Conservation (phyloP, 495 filamentous ascomycete genomes). For the Lasiosphaeris hirsuta region DNA sequence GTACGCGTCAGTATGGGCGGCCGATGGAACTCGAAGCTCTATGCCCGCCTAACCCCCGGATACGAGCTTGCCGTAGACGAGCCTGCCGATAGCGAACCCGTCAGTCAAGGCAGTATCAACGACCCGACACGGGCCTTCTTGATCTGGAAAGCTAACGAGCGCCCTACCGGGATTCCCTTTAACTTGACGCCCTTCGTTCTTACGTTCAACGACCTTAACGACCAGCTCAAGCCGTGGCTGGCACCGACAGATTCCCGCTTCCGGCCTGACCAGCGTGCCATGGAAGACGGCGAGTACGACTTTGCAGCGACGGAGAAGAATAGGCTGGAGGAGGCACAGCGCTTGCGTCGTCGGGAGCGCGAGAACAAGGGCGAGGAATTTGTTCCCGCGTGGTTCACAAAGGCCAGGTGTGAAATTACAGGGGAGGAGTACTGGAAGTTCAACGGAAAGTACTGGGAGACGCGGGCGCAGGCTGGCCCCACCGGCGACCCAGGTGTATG, state of each 20-base stretch:
- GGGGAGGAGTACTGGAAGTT: conserved; percentile 90
- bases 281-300: conserved; percentile 97
- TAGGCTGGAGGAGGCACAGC: conserved; percentile 89
- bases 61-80: conserved; percentile 72
- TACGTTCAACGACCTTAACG: conserved; percentile 84
- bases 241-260: conserved; percentile 90
- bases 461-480: conserved; percentile 54
- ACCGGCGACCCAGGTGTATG: conserved; percentile 42
- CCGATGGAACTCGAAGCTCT: conserved; percentile 96
- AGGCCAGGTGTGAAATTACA: conserved; percentile 67
- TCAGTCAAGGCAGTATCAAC: conserved; percentile 41
- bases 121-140: conserved; percentile 72
- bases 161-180: conserved; percentile 86
- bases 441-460: conserved; percentile 82
- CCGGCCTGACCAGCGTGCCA: conserved; percentile 93
- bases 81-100: conserved; percentile 35
- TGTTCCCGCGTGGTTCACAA: conserved; percentile 79
- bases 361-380: conserved; percentile 79
- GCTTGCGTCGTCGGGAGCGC: conserved; percentile 67
- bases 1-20: conserved; percentile 87
- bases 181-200: conserved; percentile 96
- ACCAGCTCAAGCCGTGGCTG: conserved; percentile 65
- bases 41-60: conserved; percentile 87
- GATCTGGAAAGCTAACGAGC: conserved; percentile 83
- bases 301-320: conserved; percentile 92